Base-by-base conservation (phyloP, 768 basidiomycete genomes). In the Lactarius quietus region DNA sequence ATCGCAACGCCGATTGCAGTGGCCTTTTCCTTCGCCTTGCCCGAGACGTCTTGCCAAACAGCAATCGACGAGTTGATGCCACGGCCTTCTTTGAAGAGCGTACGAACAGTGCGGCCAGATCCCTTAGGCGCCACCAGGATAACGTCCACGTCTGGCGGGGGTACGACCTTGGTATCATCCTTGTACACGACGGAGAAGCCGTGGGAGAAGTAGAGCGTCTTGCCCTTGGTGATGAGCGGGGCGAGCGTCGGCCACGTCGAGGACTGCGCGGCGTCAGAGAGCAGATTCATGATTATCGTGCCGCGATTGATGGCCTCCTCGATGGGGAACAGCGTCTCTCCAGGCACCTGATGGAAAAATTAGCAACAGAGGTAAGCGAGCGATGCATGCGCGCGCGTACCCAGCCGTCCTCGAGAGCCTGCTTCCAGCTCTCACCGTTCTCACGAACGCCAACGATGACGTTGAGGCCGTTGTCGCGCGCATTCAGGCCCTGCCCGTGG, bases 151-250 rank as follows among this genome's bases (percentile, higher is more conserved):
- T 98, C 94, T 23, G 82, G 73, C 54, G 97, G 97, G 68, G 94
- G 92, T 62, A 95, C 73, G 70, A 99, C 94, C 63, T 95, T 84
- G 70, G 97, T 99, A 78, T 97, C 93, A 7, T 99, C 86, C 84
- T 95, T 93, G 87, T 89, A 99, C 61, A 99, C 94, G 70, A 98
- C 86, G 69, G 96, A 98, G 89, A 99, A 99, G 73, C 97, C 97
- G 77, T 99, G 97, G 7, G 96, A 94, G 84, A 99, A 99, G 88
- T 99, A 99, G 69, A 99, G 90, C n/a, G 97, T 99, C 85, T 99
- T 98, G 81, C 93, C 97, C 86, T 95, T 93, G 78, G 95, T 98
- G 82, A 98, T 95, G 74, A 98, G 87, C 62, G 97, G 96, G 52
- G 86, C 89, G 72, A 99, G 71, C 60, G 83, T 80, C 43, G 89